phyloP scores from a whole-genome alignment of 75 land plant genomes.

The Picea glauca region DNA sequence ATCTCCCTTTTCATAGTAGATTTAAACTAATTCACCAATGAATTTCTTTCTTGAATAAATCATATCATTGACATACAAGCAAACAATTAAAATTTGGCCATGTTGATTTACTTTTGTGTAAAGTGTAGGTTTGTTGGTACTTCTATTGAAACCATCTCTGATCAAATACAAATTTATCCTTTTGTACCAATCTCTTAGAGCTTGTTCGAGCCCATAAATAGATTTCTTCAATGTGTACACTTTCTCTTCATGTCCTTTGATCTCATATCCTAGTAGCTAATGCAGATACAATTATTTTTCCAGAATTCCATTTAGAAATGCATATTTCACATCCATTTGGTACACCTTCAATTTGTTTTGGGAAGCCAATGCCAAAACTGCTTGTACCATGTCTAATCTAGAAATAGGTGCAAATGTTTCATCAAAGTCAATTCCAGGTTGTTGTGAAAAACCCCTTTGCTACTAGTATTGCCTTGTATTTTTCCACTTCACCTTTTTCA shows the following conservation, averaged over 20 bases:
- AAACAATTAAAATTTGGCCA: slow-evolving; percentile 15
- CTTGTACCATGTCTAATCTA: neutral
- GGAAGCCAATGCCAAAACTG: slow-evolving; percentile 1
- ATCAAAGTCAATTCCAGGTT: slow-evolving; percentile 5
- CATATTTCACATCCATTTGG: slow-evolving; percentile 16
- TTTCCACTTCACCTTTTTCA: slow-evolving; percentile 10
- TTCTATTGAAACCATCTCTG: neutral
- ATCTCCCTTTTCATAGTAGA: neutral
- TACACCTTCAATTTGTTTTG: slow-evolving; percentile 6
- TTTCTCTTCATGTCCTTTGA: neutral
- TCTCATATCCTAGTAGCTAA: slow-evolving; percentile 1
- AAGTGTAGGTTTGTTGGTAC: neutral
- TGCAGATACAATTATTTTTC: slow-evolving; percentile 6
- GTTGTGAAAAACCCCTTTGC: slow-evolving; percentile 16
- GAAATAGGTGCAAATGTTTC: slow-evolving; percentile 12
- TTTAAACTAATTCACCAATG: neutral
- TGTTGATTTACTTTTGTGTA: neutral
- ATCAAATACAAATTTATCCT: slow-evolving; percentile 5
- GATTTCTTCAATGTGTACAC: neutral
- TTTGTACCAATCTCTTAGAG: slow-evolving; percentile 8
- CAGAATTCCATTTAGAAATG: slow-evolving; percentile 1
- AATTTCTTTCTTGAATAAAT: slow-evolving; percentile 9
- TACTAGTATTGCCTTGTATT: slow-evolving; percentile 16
- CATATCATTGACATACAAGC: slow-evolving; percentile 23
- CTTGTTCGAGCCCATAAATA: slow-evolving; percentile 16